Percentiles rank a stretch among this genome's conserved stretches.
These are phyloP conservation scores for Houttuynia cordata DNA, from an alignment of 164 flowering plant genomes.

Conservation along the genomic window DNA sequence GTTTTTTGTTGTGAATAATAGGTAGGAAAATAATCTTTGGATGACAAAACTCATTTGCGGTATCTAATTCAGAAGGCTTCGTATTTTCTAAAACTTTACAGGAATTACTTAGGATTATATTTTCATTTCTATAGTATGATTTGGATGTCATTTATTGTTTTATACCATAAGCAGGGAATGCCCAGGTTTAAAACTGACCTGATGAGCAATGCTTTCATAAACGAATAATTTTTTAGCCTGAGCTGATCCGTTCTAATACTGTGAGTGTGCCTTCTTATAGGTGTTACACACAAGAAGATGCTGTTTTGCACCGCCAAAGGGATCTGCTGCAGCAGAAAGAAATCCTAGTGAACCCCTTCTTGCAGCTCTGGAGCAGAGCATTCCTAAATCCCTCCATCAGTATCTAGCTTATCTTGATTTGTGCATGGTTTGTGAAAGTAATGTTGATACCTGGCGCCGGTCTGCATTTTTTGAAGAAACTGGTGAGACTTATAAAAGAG, in stretches of 20 bases:
- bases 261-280: slow-evolving; percentile 18
- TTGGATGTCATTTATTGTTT: too few species aligned
- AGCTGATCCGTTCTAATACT: not conserved
- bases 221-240: too few species aligned
- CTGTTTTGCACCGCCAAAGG: slow-evolving; percentile 87
- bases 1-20: too few species aligned
- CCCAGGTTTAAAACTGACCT: too few species aligned
- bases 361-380: slow-evolving; percentile 66
- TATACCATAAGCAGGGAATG: too few species aligned
- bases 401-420: slow-evolving; percentile 90
- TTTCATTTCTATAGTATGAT: not conserved
- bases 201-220: too few species aligned
- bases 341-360: slow-evolving; percentile 88
- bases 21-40: too few species aligned
- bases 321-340: slow-evolving; percentile 91
- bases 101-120: not conserved
- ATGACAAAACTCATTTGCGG: too few species aligned
- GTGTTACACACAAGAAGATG: slow-evolving; percentile 71
- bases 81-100: too few species aligned
- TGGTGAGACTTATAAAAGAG: slow-evolving; percentile 85
- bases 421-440: slow-evolving; percentile 75
- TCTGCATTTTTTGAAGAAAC: slow-evolving; percentile 98
- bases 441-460: slow-evolving; percentile 86
- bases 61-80: too few species aligned
- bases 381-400: slow-evolving; percentile 52